A percentile compares a stretch with the other conserved stretches of the same genome.
These are phyloP conservation scores for Emmonsiellopsis sp. DNA, from an alignment of 2,329 filamentous ascomycete genomes.

Conservation along the genomic window DNA sequence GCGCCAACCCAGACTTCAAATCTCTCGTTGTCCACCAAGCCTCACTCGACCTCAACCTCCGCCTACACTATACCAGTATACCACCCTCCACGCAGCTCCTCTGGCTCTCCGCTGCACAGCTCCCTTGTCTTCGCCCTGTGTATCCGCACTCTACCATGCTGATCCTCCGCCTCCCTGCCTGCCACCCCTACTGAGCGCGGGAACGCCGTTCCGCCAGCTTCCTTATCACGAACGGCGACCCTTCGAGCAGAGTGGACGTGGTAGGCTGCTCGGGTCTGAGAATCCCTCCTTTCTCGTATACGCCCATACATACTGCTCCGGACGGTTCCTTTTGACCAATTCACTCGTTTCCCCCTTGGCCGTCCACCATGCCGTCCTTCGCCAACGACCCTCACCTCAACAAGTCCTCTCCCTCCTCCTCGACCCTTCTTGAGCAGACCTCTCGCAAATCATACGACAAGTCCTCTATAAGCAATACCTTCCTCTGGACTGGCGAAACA, in stretches of 20 bases:
- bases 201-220: not conserved
- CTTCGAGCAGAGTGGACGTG: not conserved
- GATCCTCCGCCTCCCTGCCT: not conserved
- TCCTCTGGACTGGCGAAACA: conserved; percentile 35
- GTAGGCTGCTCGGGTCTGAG: not conserved
- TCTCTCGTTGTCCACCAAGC: no score
- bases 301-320: not conserved
- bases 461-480: conserved; percentile 35
- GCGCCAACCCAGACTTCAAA: no score
- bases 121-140: no score
- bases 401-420: conserved; percentile 26
- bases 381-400: conserved; percentile 27
- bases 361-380: conserved; percentile 28
- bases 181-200: not conserved
- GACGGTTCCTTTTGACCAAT: not conserved
- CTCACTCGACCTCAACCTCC: no score
- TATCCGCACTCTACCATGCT: not conserved
- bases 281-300: not conserved
- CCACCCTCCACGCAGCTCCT: not conserved
- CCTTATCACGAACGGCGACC: no score
- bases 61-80: not conserved
- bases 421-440: conserved; percentile 29
- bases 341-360: not conserved
- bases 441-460: conserved; percentile 37
- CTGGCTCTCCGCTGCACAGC: not conserved